Evolutionary conservation across 1,284 basidiomycete species (phyloP), one percentile per base, ranked within the genome.

Genomic region (Chondrostereum purpureum): DNA sequence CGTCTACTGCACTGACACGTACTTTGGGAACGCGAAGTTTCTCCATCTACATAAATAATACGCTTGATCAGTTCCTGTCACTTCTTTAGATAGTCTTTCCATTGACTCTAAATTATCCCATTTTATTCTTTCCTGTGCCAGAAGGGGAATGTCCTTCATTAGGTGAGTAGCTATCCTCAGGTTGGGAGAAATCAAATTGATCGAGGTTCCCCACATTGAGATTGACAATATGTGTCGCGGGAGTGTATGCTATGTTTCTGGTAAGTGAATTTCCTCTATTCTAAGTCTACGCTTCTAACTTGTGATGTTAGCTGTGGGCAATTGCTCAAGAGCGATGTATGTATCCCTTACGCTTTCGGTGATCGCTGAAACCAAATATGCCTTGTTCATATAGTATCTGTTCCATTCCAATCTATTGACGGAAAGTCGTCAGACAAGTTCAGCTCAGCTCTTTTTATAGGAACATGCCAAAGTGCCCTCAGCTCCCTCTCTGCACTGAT

Each of bases 301-400:
- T n/a, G n/a, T n/a, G n/a, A 39, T 21, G 46, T 24, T 53, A 88
- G 76, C 64, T 92, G 45, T 95, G 91, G 91, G 91, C 90, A 12
- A 82, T 95, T 45, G 89, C 91, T 13, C 92, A 95, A 69, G 91
- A 95, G 69, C 75, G 91, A 67, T 61, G 91, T 92, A 66, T 60
- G 83, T 69, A 8, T n/a, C n/a, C n/a, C 18, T 14, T 16, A 13
- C 12, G 18, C 17, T 33, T 11, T 39, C 13, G 5, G 13, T 17
- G 42, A 49, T 39, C 48, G 8, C 27, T 31, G 8, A 8, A 8
- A 31, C 8, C 27, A 31, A 31, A n/a, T 31, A 8, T 8, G n/a
- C 27, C 27, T 31, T n/a, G n/a, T 49, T n/a, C 42, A 16, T 21
- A 18, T 51, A 92, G 89, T 93, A 50, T 90, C 90, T 14, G 84